Percentiles rank a stretch among this genome's conserved stretches.
Evolutionary conservation across 2,329 filamentous ascomycete genomes (phyloP).

Genomic region (Botrytis pseudocinerea): DNA sequence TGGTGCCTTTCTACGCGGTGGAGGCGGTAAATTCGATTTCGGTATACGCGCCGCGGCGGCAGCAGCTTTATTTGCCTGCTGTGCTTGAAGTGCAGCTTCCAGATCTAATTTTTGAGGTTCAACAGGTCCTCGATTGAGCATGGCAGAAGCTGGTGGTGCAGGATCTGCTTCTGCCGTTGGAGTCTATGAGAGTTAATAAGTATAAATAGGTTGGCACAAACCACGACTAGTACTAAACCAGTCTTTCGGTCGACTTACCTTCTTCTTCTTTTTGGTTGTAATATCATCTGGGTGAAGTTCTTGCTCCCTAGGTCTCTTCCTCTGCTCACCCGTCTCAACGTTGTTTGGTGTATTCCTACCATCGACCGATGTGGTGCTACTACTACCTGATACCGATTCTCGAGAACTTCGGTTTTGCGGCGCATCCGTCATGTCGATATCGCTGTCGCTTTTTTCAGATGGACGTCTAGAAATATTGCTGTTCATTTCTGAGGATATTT

Average conservation of each 20-base stretch:
- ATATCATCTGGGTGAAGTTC: conserved; percentile 5
- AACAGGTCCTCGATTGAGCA: conserved; percentile 3
- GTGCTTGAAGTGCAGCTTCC: conserved; percentile 24
- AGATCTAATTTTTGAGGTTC: conserved; percentile 14
- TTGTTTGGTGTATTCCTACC: not conserved
- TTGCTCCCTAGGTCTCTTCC: conserved; percentile 20
- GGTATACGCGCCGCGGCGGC: conserved; percentile 16
- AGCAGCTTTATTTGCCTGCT: conserved; percentile 21
- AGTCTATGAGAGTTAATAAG: conserved; percentile 8
- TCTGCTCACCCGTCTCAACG: conserved; percentile 13
- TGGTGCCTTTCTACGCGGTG: conserved; percentile 29
- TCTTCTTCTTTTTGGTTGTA: conserved; percentile 25
- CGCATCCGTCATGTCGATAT: conserved; percentile 27
- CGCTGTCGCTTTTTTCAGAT: conserved; percentile 25
- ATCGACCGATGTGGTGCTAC: conserved; percentile 7
- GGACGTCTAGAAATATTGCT: not conserved
- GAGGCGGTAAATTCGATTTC: conserved; percentile 18
- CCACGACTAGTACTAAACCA: not conserved
- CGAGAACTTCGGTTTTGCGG: conserved; percentile 20
- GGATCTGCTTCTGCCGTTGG: not conserved
- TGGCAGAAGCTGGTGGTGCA: not conserved
- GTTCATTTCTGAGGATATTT: not conserved
- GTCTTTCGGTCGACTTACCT: not conserved
- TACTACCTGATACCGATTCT: conserved; percentile 15
- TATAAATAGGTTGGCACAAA: not conserved